Base-by-base conservation (phyloP, 2,329 filamentous ascomycete species). In the Claviceps sp. region DNA sequence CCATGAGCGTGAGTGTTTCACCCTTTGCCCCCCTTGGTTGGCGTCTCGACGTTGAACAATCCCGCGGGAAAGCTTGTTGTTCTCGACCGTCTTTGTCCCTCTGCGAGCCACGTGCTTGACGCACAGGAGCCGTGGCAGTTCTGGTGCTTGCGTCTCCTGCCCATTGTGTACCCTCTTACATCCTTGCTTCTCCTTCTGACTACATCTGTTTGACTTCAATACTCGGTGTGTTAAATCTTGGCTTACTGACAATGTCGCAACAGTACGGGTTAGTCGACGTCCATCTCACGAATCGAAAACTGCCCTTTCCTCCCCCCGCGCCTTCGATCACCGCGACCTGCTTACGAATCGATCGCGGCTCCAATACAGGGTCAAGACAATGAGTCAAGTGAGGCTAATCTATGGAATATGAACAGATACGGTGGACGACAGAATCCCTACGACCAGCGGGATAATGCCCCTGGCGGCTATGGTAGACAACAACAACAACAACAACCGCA, bases 371-470 rank as follows among this genome's bases (percentile, higher is more conserved):
- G 10, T 11, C 30, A 46, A 5, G 26, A 24, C 2, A 17, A 41
- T 14, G 5, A 14, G 22, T 7, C 3, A 16, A 38, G 5, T 24
- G 39, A 39, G 13, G 30, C 48, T 50, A 16, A 50, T 24, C 10
- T 26, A 38, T 22, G n/a, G 4, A 4, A 16, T 40, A 24, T 13
- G 17, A 44, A 44, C 62, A 82, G 76, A 68, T 81, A 81, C 70
- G 73, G 75, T 56, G 71, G 70, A 52, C 68, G 68, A 59, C 65
- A 68, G 55, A 81, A 83, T 67, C 79, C 80, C 52, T 83, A 77
- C 60, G 78, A 81, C 61, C 70, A 82, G 61, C 70, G 74, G 63
- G 71, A 72, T 55, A 67, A 64, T 39, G 59, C 60, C 48, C 59
- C 61, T 48, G 63, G 63, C 50, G 68, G 66, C 47, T 67, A 66